A percentile compares a stretch with the other conserved stretches of the same genome.
Conservation (phyloP, 768 basidiomycete species). For the Lactarius hengduanensis region DNA sequence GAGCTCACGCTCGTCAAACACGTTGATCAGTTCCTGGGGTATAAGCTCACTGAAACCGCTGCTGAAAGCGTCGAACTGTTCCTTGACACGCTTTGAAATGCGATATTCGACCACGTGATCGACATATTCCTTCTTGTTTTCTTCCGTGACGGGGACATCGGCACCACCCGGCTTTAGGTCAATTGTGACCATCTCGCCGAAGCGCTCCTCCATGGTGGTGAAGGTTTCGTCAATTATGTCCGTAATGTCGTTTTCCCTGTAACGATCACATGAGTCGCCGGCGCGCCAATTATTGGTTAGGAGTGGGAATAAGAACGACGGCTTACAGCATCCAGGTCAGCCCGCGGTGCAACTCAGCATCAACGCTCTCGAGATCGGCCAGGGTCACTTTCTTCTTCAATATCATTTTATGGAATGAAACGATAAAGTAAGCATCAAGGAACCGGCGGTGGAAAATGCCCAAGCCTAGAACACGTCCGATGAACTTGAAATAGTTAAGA, state of each 20-base stretch:
- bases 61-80: conserved; percentile 99
- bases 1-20: conserved; percentile 97
- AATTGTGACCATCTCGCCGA: conserved; percentile 97
- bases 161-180: conserved; percentile 89
- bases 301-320: background rate
- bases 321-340: conserved; percentile 98
- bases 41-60: conserved; percentile 99
- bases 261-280: conserved; percentile 27
- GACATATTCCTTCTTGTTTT: conserved; percentile 99
- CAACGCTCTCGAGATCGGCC: conserved; percentile 93
- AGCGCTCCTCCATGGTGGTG: conserved; percentile 94
- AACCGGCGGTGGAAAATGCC: conserved; percentile 99
- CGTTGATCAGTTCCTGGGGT: conserved; percentile 95
- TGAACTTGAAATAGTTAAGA: conserved; percentile 99
- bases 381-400: conserved; percentile 95
- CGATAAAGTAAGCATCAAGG: conserved; percentile 98
- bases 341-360: conserved; percentile 91
- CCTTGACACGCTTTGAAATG: conserved; percentile 95
- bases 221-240: conserved; percentile 98
- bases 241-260: conserved; percentile 95
- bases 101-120: conserved; percentile 94
- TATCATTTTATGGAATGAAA: conserved; percentile 99
- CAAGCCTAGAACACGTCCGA: conserved; percentile 90
- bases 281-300: conserved; percentile 17
- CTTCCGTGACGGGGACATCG: conserved; percentile 86